Conservation (phyloP, 345 rosid genomes). For the Populus simonii region DNA sequence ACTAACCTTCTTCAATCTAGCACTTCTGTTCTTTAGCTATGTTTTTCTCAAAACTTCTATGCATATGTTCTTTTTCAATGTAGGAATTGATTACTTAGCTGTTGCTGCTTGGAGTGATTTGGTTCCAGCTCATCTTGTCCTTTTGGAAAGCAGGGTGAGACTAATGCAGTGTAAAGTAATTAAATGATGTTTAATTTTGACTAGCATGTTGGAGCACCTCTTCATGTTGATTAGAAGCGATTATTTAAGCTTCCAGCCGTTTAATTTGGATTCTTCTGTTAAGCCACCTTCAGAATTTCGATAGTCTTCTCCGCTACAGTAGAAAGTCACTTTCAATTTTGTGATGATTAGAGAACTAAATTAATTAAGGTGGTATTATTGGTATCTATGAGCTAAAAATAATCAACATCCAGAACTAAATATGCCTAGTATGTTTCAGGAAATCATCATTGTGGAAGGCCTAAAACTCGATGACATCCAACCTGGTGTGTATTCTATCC, state of each 20-base stretch:
- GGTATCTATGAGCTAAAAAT: not conserved
- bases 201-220: not conserved
- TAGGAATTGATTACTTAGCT: constrained; percentile 75
- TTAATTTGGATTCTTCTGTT: not conserved
- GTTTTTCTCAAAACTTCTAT: not conserved
- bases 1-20: not conserved
- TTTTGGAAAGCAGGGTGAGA: constrained; percentile 36
- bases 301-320: too few species aligned
- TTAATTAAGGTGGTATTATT: not conserved
- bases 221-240: too few species aligned
- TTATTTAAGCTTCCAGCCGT: not conserved
- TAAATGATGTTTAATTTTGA: not conserved
- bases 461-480: constrained; percentile 35
- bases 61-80: constrained; percentile 1
- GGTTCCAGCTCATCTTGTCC: constrained; percentile 41
- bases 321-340: too few species aligned
- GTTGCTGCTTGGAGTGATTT: constrained; percentile 61
- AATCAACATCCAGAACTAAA: not conserved
- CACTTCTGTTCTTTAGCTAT: not conserved
- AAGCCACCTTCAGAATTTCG: too few species aligned
- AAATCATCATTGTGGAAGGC: constrained; percentile 36
- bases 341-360: not conserved
- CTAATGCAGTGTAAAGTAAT: not conserved
- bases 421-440: constrained; percentile 15
- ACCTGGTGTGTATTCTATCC: constrained; percentile 35